Evolutionary conservation across 2,329 filamentous ascomycete species (phyloP).

Genomic region (Paraconiothyrium brasiliense): DNA sequence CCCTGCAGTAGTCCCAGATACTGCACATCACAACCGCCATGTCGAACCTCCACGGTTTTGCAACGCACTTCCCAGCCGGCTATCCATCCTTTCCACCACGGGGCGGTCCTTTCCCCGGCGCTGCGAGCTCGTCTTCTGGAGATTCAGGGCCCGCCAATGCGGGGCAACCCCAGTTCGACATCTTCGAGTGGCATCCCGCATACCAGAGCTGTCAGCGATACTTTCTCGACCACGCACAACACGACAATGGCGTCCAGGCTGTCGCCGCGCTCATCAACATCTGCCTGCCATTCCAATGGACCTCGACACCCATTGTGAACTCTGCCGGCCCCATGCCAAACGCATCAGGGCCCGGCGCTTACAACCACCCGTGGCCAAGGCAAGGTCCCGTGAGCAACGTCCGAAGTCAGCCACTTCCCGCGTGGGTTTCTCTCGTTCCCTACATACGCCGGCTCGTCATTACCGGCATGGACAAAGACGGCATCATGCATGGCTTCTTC

Average conservation of each 20-base stretch:
- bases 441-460: conserved; percentile 91
- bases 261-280: conserved; percentile 94
- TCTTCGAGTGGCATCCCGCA: conserved; percentile 91
- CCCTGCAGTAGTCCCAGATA: conserved; percentile 39
- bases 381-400: conserved; percentile 50
- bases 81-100: conserved; percentile 42
- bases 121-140: conserved; percentile 34
- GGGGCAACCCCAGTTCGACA: conserved; percentile 67
- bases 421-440: conserved; percentile 77
- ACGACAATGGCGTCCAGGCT: conserved; percentile 82
- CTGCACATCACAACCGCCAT: conserved; percentile 24
- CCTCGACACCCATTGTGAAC: conserved; percentile 57
- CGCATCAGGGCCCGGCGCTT: conserved; percentile 42
- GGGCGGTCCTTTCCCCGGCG: conserved; percentile 39
- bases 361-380: conserved; percentile 54
- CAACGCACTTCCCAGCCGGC: conserved; percentile 43
- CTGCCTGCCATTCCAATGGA: conserved; percentile 83
- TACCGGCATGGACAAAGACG: conserved; percentile 87
- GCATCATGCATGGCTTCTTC: conserved; percentile 93
- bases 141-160: conserved; percentile 34
- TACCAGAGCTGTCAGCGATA: conserved; percentile 91
- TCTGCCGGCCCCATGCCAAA: conserved; percentile 46
- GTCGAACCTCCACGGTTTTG: conserved; percentile 41
- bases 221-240: conserved; percentile 91
- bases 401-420: conserved; percentile 48